Conservation (phyloP, 495 filamentous ascomycete genomes). For the Podospora appendiculata region DNA sequence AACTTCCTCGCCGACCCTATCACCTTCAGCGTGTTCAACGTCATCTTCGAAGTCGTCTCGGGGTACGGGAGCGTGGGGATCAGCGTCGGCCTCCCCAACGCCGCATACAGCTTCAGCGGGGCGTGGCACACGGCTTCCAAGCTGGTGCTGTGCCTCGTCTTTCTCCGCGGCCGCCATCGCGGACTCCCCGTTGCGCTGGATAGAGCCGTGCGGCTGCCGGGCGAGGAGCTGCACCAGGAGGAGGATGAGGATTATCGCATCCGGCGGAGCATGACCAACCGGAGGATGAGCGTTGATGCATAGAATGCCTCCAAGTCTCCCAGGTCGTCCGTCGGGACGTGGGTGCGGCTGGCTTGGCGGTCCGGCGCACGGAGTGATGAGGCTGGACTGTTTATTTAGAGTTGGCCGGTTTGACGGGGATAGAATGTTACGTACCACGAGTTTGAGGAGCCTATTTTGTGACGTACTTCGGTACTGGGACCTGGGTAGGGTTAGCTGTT, state of each 20-base stretch:
- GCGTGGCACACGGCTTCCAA: constrained; percentile 66
- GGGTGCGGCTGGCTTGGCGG: no score
- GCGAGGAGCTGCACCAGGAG: constrained; percentile 41
- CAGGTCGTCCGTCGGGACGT: no score
- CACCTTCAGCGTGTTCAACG: constrained; percentile 71
- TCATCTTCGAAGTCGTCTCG: constrained; percentile 77
- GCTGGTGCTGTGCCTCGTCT: constrained; percentile 67
- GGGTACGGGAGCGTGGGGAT: constrained; percentile 86
- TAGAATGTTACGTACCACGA: no score
- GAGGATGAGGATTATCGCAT: constrained; percentile 36
- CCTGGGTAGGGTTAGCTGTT: no score
- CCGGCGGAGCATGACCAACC: constrained; percentile 28
- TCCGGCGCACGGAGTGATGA: no score
- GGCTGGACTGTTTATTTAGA: no score
- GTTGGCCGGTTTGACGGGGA: no score
- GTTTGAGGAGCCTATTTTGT: no score
- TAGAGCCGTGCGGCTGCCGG: constrained; percentile 65
- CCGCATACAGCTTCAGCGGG: constrained; percentile 66
- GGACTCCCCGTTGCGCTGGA: constrained; percentile 78
- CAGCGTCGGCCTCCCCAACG: constrained; percentile 58
- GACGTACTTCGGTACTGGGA: no score
- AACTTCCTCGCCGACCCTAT: constrained; percentile 60
- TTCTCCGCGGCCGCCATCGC: constrained; percentile 70
- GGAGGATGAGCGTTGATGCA: constrained; percentile 16
- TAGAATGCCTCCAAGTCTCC: not conserved